phyloP scores from a whole-genome alignment of 352 stramenopile genomes.

The Peronospora tabacina region DNA sequence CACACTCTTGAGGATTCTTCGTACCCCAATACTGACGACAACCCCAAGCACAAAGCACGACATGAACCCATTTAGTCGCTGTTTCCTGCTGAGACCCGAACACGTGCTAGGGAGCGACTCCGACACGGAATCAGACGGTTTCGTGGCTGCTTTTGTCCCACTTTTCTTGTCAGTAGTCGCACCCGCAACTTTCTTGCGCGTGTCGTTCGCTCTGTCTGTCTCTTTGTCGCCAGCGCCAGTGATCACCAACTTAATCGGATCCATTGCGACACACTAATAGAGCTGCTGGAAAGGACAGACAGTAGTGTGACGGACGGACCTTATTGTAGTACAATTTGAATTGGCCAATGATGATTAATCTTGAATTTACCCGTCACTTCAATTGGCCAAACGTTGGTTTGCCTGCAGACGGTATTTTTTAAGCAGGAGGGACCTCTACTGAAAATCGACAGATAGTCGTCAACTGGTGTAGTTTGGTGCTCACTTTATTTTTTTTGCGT shows the following conservation, averaged over 20 bases:
- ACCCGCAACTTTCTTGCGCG: constrained; percentile 36
- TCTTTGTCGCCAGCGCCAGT: constrained; percentile 39
- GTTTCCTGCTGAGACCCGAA: constrained; percentile 54
- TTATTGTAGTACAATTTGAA: too few relatives aligned
- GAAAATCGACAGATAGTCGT: too few relatives aligned
- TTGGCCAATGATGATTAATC: too few relatives aligned
- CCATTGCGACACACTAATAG: constrained; percentile 27
- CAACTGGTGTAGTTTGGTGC: too few relatives aligned
- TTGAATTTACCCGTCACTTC: too few relatives aligned
- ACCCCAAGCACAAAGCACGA: constrained; percentile 76
- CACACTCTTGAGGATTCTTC: constrained; percentile 1
- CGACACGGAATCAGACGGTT: constrained; percentile 5
- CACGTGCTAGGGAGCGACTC: constrained; percentile 55
- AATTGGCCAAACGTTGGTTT: too few relatives aligned
- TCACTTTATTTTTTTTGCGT: too few relatives aligned
- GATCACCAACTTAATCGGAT: constrained; percentile 77
- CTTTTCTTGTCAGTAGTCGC: constrained; percentile 23
- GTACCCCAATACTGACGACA: constrained; percentile 77
- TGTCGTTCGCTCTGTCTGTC: constrained; percentile 19
- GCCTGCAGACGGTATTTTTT: too few relatives aligned
- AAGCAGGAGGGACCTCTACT: too few relatives aligned
- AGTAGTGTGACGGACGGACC: too few relatives aligned
- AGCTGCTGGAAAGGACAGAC: too few relatives aligned
- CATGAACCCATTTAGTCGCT: constrained; percentile 65
- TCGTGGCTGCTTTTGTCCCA: constrained; percentile 5